Conservation (phyloP, 148 eudicot genomes). For the Selenicereus undatus region DNA sequence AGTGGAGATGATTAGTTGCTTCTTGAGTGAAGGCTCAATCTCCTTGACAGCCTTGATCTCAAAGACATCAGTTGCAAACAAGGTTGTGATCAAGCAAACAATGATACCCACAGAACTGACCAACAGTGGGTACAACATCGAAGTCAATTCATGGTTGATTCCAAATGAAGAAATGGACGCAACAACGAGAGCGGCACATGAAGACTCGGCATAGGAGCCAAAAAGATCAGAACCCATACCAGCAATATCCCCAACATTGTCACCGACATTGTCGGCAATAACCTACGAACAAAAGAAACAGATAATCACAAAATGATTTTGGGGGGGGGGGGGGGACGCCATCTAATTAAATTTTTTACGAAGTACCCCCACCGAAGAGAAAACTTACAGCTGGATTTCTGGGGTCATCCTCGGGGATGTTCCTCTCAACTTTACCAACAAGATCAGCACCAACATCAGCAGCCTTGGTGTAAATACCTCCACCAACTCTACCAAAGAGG, state of each 20-base stretch:
- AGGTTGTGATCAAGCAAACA: conserved; percentile 78
- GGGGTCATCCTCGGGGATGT: conserved; percentile 87
- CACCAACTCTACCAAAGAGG: conserved; percentile 81
- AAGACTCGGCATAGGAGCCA: conserved; percentile 90
- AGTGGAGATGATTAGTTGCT: conserved; percentile 80
- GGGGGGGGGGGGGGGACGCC: not conserved
- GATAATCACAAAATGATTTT: not conserved
- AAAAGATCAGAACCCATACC: conserved; percentile 92
- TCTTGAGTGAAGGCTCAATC: conserved; percentile 79
- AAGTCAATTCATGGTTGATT: conserved; percentile 69
- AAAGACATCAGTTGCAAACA: conserved; percentile 87
- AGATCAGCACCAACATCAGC: conserved; percentile 97
- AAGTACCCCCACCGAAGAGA: not conserved
- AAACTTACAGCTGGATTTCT: conserved; percentile 80
- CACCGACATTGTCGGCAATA: conserved; percentile 88
- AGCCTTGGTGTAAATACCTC: conserved; percentile 89
- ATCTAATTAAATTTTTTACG: not conserved
- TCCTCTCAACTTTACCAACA: conserved; percentile 83
- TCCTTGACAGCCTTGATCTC: conserved; percentile 81
- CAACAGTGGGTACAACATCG: conserved; percentile 71
- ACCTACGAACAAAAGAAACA: conserved; percentile 36
- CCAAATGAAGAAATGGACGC: conserved; percentile 91
- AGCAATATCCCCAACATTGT: conserved; percentile 86
- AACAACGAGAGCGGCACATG: conserved; percentile 94
- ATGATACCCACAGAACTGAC: conserved; percentile 70